A percentile compares a stretch with the other conserved stretches of the same genome.
Evolutionary conservation across 257 asterid genomes (phyloP).

Genomic region (Leptodermis oblonga): DNA sequence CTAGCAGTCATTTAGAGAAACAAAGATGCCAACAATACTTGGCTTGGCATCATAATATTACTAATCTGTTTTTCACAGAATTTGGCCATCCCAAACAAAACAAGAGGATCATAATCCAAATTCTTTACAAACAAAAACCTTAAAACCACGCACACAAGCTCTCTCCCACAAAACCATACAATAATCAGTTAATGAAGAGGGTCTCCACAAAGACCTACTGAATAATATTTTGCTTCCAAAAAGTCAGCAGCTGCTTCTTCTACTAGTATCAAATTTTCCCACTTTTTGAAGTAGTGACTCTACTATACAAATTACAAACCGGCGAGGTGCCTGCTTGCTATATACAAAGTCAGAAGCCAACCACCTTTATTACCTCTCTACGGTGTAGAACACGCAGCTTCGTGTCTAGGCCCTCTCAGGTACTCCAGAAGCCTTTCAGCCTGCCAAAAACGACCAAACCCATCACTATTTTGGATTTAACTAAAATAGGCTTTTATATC

Average conservation of each 20-base stretch:
- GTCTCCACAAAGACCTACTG: constrained; percentile 26
- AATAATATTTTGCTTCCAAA: constrained; percentile 29
- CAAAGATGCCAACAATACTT: neutral
- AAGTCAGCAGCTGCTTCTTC: constrained; percentile 43
- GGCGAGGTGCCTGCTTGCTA: constrained; percentile 31
- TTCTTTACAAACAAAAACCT: constrained; percentile 29
- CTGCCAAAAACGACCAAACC: constrained; percentile 42
- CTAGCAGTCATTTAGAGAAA: neutral
- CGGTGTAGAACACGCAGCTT: constrained; percentile 70
- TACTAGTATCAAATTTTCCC: constrained; percentile 15
- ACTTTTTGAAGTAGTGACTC: constrained; percentile 38
- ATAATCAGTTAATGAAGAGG: constrained; percentile 24
- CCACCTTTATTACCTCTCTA: constrained; percentile 32
- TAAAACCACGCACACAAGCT: constrained; percentile 28
- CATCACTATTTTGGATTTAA: constrained; percentile 13
- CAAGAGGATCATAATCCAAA: constrained; percentile 45
- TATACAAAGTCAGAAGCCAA: constrained; percentile 42
- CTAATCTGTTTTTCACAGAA: constrained; percentile 30
- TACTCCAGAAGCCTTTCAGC: constrained; percentile 86
- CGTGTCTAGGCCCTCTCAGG: constrained; percentile 93
- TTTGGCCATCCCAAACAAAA: constrained; percentile 52
- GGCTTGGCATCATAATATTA: constrained; percentile 4
- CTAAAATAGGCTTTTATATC: neutral
- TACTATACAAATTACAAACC: constrained; percentile 58
- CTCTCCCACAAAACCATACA: constrained; percentile 27